Base-by-base conservation (phyloP, 2,329 filamentous ascomycete species). In the Trichothecium sympodiale region DNA sequence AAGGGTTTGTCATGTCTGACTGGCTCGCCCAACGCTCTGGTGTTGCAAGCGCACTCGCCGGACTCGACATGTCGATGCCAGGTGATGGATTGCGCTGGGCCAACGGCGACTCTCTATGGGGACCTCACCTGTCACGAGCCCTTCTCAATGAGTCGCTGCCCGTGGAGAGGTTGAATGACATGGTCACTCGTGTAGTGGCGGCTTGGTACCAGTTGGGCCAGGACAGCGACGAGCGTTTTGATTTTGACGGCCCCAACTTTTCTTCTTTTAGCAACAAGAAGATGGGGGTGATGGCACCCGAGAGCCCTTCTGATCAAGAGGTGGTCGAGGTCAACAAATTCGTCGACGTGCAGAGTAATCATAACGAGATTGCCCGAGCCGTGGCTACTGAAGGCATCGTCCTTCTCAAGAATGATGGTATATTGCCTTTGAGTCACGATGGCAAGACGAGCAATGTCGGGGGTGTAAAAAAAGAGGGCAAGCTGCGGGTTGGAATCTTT, bases 201-300 rank as follows among this genome's bases (percentile, higher is more conserved):
- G 74, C 87, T 0, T 95, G 86, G 82, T 95, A 93, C 51, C 84
- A 91, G 54, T 62, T 91, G 16, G 82, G 84, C 0, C 82, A 94
- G 52, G 83, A 86, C 30, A 44, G 65, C 14, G 65, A 80, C 45
- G 71, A 78, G 2, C 68, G 85, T 15, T 67, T 82, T 38, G 83
- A 85, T 17, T 66, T 82, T 38, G 84, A 84, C 46, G 64, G 87
- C 8, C 81, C 83, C 0, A 88, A 83, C 61, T 88, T 88, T 57
- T 81, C 81, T 41, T 79, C 80, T 1, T 88, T 83, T 81, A 80
- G 77, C 0, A 56, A 65, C 13, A 63, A 73, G 20, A 59, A 62
- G 37, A 65, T 60, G 31, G 79, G 75, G 0, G 62, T 59, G 5
- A 55, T 78, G 23, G 66, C 76, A 13, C 48, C 52, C 0, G 80